Base-by-base conservation (phyloP, 306 rosid species). In the Leucaena leucocephala region DNA sequence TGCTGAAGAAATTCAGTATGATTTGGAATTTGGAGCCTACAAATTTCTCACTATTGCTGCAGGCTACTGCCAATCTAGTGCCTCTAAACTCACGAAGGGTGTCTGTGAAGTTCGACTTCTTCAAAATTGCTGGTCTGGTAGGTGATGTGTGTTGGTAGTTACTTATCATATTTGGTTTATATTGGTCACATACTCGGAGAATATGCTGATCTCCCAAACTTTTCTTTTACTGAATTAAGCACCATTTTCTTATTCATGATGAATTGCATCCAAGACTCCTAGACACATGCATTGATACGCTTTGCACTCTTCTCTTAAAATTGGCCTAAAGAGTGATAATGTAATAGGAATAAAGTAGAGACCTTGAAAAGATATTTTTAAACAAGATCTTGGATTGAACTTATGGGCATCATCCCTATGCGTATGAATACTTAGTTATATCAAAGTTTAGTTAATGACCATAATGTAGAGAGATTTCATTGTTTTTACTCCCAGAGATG, bases 11-110 rank as follows among this genome's bases (percentile, higher is more conserved):
- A 59, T 44, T 74, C 45, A 22, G 61, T 75, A 45, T 82, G 40
- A 22, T 74, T 33, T 39, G 81, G 52, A 61, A 17, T 71, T 35
- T 16, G 79, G 40, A 68, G 42, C 73, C 59, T 39, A 54, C 72
- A 34, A 66, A 7, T 72, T 3, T 80, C 59, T 43, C 58, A 68
- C 64, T 73, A 33, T 82, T 72, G 55, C 70, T 80, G 71, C 82
- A 94, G 98, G 98, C 92, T 69, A 94, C 97, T 45, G 98, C 97
- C 8, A 82, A 94, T 92, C 86, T 94, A 80, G 90, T 86, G 42
- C 98, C 98, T 80, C 78, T 94, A 68, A 92, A 89, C 81, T 78
- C 97, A 36, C 90, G 82, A 80, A 94, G 82, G 87, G 97, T 94
- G 63, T 93, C 92, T 61, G 98, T 94, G 59, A 87, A 94, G 74